Evolutionary conservation across 352 stramenopile genomes (phyloP).

Genomic region (Aphanomyces cochlioides): DNA sequence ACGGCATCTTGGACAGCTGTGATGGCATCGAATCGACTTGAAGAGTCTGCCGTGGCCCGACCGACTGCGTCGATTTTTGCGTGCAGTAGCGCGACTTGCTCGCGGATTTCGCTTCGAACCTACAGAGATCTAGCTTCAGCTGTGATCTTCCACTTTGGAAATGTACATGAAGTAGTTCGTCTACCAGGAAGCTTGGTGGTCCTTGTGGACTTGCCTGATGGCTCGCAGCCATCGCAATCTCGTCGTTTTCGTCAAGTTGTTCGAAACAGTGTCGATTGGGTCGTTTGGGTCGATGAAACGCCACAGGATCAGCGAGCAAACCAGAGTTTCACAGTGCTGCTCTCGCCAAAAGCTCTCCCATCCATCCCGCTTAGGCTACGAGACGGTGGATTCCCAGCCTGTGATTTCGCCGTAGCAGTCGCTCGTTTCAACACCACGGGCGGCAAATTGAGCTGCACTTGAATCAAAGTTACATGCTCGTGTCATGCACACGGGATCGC

Average conservation of each 20-base stretch:
- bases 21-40: background rate
- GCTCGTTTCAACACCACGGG: background rate
- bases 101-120: conserved; percentile 17
- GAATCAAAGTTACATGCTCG: conserved; percentile 16
- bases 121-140: background rate
- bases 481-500: conserved; percentile 14
- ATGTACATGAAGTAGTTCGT: background rate
- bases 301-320: background rate
- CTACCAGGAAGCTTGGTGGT: background rate
- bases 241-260: background rate
- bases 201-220: too few relatives aligned
- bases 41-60: background rate
- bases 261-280: background rate
- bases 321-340: background rate
- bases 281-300: background rate
- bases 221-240: too few relatives aligned
- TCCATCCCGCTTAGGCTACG: background rate
- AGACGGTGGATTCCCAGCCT: background rate
- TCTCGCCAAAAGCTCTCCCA: background rate
- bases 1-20: background rate
- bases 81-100: conserved; percentile 20
- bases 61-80: conserved; percentile 13
- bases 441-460: background rate
- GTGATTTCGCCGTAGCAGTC: background rate
- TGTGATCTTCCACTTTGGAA: too few relatives aligned